Evolutionary conservation across 345 rosid species (phyloP).

Genomic region (Physaria fendleri): DNA sequence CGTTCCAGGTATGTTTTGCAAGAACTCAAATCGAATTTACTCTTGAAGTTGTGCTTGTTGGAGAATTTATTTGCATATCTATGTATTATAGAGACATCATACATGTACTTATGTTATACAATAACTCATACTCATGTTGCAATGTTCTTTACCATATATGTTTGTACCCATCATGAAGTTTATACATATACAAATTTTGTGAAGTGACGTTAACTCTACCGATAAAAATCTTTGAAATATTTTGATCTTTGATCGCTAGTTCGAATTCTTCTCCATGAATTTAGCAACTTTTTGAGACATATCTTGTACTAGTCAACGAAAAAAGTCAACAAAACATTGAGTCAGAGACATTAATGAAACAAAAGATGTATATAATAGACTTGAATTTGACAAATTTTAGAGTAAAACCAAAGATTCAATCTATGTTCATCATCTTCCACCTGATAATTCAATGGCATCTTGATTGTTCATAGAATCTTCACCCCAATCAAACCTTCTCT

Average conservation of each 20-base stretch:
- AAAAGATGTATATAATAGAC: neutral
- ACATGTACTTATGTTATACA: too few relatives aligned
- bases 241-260: too few relatives aligned
- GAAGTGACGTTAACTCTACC: too few relatives aligned
- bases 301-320: neutral
- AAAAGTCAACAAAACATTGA: neutral
- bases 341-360: neutral
- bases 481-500: conserved; percentile 78
- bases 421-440: conserved; percentile 58
- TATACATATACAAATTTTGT: conserved; percentile 12
- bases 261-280: too few relatives aligned
- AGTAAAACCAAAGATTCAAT: conserved; percentile 2
- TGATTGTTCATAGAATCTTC: conserved; percentile 79
- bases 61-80: conserved; percentile 7
- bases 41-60: conserved; percentile 16
- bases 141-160: conserved; percentile 12
- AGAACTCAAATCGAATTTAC: conserved; percentile 9
- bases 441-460: conserved; percentile 81
- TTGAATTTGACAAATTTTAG: conserved; percentile 1
- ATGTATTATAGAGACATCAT: conserved; percentile 11
- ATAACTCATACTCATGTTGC: too few relatives aligned
- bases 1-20: conserved; percentile 21
- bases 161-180: conserved; percentile 11
- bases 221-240: neutral
- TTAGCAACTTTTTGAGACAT: too few relatives aligned